Evolutionary conservation across 176 grass and related monocot species (phyloP), one percentile per base, ranked within the genome.

Genomic region (Avena eriantha): DNA sequence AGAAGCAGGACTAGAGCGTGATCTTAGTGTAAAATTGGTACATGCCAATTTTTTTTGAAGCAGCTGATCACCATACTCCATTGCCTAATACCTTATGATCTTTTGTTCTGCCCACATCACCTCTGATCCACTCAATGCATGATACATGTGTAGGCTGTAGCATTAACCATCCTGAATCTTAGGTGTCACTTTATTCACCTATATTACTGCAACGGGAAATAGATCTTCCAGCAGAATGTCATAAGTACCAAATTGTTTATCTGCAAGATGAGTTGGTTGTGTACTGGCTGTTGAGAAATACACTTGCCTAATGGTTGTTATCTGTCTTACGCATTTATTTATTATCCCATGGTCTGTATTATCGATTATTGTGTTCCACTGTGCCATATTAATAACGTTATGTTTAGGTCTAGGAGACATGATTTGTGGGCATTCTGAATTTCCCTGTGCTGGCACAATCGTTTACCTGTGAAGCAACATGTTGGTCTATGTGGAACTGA

Each of bases 391-490:
- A 14, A 51, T 35, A 36, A 10, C 48, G 21, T 26, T 43, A 51
- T 65, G 8, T 16, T 57, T 75, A 43, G 34, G 48, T 80, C 15
- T 45, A 56, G 66, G 36, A 26, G 0, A 73, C 49, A 75, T 31
- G 73, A 71, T 41, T 36, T 41, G n/a, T 69, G n/a, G 15, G 12
- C 69, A 53, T 56, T 69, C 43, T 76, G 60, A 23, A 3, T 84
- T 84, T 67, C 26, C n/a, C 18, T 70, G 7, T 14, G 13, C 50
- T 14, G 17, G 12, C 17, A 65, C 17, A 54, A 41, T 71, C 11
- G 14, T 58, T 85, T 65, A n/a, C 17, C 59, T 1, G 5, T 87
- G 59, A 84, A 84, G 73, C 79, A 83, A 67, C 68, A 35, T 11
- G 76, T 11, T 16, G 69, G 9, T 24, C 34, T 56, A 58, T 81